Base-by-base conservation (phyloP, 2,329 filamentous ascomycete genomes). In the Pseudocercospora crystallina region DNA sequence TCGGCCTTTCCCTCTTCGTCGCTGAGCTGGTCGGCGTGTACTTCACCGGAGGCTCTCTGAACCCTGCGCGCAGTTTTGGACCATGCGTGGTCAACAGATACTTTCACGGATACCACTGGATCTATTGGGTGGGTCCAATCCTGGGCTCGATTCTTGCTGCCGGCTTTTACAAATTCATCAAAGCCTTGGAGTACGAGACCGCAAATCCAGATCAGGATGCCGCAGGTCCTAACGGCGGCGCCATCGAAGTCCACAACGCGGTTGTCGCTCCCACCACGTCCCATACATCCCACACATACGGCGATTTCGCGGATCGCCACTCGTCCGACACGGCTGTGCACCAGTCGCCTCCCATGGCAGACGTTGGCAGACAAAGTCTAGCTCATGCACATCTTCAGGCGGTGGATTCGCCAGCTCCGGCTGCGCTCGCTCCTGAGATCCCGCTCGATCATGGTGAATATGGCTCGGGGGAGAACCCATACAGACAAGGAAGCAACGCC, bases 61-160 rank as follows among this genome's bases (percentile, higher is more conserved):
- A 78, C 49, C 76, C 76, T 33, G 75, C 76, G 20, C 73, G 76
- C 34, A 76, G 73, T 1, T 75, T 78, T 57, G 76, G 73, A 15
- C 75, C 75, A 14, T 71, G 71, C 51, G 73, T 78, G n/a, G 65
- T 73, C 29, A 65, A 73, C 3, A 58, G 61, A 35, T 64, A 47
- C 8, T 78, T 77, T 58, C 66, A 72, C 5, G 58, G 64, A 37
- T 71, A 76, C 52, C 76, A 78, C 60, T 78, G 75, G 74, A 75
- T 79, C 50, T 79, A 79, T 63, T 79, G 76, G 76, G 50, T 77
- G 39, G 76, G 76, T 1, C 76, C 76, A 5, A 54, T 69, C 5
- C 65, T 78, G 5, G 76, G 76, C 13, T 62, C 75, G 3, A 48
- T 76, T 10, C 49, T 78, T 2, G 74, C 76, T 10, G 74, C 75